Conservation (phyloP, 2,329 filamentous ascomycete species). For the Pseudogymnoascus sp. region DNA sequence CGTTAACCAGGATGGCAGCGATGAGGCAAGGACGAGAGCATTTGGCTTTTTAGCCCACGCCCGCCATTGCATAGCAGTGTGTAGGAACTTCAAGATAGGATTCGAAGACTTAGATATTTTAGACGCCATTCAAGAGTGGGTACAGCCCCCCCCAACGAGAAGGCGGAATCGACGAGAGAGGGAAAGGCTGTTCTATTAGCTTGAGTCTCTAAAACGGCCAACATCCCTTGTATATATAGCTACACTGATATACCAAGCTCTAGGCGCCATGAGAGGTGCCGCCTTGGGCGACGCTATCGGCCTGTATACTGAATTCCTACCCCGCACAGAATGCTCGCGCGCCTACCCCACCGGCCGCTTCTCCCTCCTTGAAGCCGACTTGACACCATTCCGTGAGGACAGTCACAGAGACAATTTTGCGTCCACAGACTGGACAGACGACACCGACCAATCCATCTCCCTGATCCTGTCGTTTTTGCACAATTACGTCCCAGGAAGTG, state of each 20-base stretch:
- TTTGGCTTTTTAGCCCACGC: no score
- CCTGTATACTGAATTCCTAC: conserved; percentile 45
- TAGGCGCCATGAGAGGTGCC: conserved; percentile 40
- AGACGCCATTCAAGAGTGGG: not conserved
- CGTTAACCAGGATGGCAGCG: no score
- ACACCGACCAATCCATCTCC: conserved; percentile 45
- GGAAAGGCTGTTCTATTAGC: not conserved
- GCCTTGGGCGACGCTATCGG: conserved; percentile 46
- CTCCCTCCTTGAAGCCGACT: conserved; percentile 29
- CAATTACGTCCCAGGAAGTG: conserved; percentile 27
- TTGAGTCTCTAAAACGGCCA: not conserved
- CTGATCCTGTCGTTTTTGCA: conserved; percentile 41
- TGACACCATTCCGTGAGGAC: conserved; percentile 37
- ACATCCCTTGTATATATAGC: not conserved
- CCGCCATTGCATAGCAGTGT: not conserved
- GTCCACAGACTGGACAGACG: conserved; percentile 42
- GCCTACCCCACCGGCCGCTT: conserved; percentile 34
- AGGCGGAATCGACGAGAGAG: not conserved
- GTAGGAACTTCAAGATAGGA: not conserved
- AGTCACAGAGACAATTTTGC: conserved; percentile 35
- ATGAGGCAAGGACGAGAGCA: no score
- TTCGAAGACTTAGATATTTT: not conserved
- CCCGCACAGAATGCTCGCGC: conserved; percentile 26
- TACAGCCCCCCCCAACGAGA: not conserved
- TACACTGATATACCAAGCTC: conserved; percentile 11